phyloP scores from a whole-genome alignment of 305 asterid species.

The Fraxinus sp. region DNA sequence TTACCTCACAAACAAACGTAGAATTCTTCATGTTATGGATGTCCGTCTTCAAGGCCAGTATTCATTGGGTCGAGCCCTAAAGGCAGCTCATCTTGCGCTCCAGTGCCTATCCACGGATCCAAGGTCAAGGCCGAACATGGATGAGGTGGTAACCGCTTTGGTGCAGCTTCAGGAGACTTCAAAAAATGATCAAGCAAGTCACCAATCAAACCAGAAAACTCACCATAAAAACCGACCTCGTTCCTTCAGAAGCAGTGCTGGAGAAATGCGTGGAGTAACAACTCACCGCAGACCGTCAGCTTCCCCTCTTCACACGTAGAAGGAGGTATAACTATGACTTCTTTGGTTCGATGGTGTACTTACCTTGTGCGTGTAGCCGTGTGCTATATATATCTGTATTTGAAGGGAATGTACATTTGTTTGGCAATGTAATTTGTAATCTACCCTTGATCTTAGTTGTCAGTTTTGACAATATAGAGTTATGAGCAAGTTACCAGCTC shows the following conservation, averaged over 20 bases:
- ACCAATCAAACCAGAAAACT: conserved; percentile 21
- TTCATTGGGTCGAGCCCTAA: conserved; percentile 40
- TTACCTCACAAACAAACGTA: conserved; percentile 49
- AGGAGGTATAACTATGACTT: background rate
- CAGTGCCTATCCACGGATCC: conserved; percentile 49
- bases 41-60: conserved; percentile 59
- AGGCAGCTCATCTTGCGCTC: conserved; percentile 47
- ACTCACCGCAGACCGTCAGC: conserved; percentile 43
- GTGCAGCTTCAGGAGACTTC: conserved; percentile 47
- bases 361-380: background rate
- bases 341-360: background rate
- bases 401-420: conserved; percentile 26
- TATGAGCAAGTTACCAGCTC: background rate
- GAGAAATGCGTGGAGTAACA: conserved; percentile 14
- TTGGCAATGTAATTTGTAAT: conserved; percentile 13
- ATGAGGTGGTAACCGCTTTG: conserved; percentile 45
- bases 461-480: background rate
- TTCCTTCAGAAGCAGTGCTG: conserved; percentile 32
- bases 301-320: conserved; percentile 16
- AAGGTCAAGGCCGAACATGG: conserved; percentile 49
- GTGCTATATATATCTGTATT: background rate
- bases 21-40: conserved; percentile 46
- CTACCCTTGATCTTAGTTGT: background rate
- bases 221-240: conserved; percentile 16
- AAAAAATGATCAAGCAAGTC: conserved; percentile 26